Percentiles rank a stretch among this genome's conserved stretches.
phyloP scores from a whole-genome alignment of 75 land plant genomes.

The Adiantum capillusveneris region DNA sequence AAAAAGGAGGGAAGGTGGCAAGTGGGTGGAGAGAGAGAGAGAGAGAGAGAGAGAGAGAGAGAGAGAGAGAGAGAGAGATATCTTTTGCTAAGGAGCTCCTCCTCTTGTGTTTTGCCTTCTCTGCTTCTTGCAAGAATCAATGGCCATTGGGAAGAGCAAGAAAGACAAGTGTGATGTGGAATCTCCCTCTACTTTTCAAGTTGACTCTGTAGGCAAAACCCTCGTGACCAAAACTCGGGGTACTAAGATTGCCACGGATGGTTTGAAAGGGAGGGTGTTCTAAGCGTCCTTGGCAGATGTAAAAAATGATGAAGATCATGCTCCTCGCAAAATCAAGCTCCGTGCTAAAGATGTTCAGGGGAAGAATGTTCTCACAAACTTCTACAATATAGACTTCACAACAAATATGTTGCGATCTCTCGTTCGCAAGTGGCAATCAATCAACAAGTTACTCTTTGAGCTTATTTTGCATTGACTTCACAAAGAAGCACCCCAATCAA shows the following conservation, averaged over 20 bases:
- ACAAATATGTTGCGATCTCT: conserved; percentile 56
- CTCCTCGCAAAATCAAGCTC: conserved; percentile 46
- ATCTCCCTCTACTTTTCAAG: conserved; percentile 61
- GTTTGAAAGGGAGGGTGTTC: conserved; percentile 58
- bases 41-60: too few relatives aligned
- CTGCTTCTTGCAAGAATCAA: too few relatives aligned
- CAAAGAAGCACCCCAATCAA: conserved; percentile 51
- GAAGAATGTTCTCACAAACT: conserved; percentile 51
- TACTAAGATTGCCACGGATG: conserved; percentile 74
- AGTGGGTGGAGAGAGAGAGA: too few relatives aligned
- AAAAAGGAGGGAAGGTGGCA: too few relatives aligned
- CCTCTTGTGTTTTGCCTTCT: too few relatives aligned
- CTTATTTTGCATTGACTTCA: conserved; percentile 61
- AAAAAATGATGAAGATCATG: conserved; percentile 52
- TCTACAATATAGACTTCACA: conserved; percentile 62
- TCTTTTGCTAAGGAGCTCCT: too few relatives aligned
- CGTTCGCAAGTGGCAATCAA: conserved; percentile 44
- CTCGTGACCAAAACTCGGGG: conserved; percentile 91
- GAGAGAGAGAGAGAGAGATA: too few relatives aligned
- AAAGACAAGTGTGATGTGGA: conserved; percentile 98
- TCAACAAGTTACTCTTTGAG: conserved; percentile 43
- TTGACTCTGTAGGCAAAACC: conserved; percentile 69
- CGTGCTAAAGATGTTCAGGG: conserved; percentile 52
- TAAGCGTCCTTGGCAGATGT: conserved; percentile 54
- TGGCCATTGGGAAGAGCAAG: conserved; percentile 21